These are phyloP conservation scores for Drechslerella stenobrocha DNA, from an alignment of 2,329 filamentous ascomycete species.

Conservation along the genomic window DNA sequence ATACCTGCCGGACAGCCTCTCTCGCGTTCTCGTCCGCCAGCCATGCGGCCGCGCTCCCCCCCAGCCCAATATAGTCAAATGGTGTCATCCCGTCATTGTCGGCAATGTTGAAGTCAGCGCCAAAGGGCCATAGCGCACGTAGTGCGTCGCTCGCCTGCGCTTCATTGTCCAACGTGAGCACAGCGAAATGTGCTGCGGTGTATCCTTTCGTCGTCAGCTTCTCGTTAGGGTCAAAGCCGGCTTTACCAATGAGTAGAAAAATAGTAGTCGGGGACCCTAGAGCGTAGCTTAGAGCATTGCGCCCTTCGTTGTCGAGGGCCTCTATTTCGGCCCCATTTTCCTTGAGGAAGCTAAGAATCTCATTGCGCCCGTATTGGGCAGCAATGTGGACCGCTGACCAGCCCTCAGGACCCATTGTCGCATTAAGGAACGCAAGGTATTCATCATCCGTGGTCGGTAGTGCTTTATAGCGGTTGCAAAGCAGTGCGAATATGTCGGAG, in stretches of 20 bases:
- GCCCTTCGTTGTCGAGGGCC: not conserved
- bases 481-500: not conserved
- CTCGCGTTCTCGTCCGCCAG: not conserved
- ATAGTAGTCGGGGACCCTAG: not conserved
- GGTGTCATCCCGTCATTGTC: constrained; percentile 2
- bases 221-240: constrained; percentile 15
- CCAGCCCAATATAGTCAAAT: not conserved
- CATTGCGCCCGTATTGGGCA: not conserved
- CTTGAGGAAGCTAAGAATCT: constrained; percentile 9
- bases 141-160: not conserved
- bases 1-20: not conserved
- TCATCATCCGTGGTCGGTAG: not conserved
- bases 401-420: not conserved
- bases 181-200: constrained; percentile 11
- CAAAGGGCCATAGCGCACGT: not conserved
- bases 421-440: constrained; percentile 10
- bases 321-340: constrained; percentile 12
- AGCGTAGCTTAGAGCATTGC: constrained; percentile 18
- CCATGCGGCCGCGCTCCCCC: not conserved
- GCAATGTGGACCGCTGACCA: constrained; percentile 13
- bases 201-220: constrained; percentile 1
- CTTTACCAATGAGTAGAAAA: not conserved
- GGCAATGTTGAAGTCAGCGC: constrained; percentile 14
- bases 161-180: not conserved
- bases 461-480: constrained; percentile 3